Base-by-base conservation (phyloP, 192 early-diverging fungal species). In the Gonapodya prolifera region DNA sequence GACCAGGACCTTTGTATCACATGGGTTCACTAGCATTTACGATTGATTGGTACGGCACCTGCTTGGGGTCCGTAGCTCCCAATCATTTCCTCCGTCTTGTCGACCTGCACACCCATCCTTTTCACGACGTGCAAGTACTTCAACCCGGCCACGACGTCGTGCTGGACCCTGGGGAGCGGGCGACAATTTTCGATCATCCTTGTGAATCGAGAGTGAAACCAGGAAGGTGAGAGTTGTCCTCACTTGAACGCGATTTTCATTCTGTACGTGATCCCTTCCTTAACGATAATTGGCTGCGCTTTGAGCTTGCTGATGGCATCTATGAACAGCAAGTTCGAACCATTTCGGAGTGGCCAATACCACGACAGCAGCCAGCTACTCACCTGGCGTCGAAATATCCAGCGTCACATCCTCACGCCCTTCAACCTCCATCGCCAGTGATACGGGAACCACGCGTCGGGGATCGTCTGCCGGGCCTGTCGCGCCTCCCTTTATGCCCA, bases 51-150 rank as follows among this genome's bases (percentile, higher is more conserved):
- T n/a, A n/a, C n/a, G 73, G 17, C 0, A 84, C 75, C 83, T 34
- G 83, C 75, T 69, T 87, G 85, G 35, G 97, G 96, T 35, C 96
- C 96, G 79, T 95, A 99, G 77, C 92, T 93, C 76, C 97, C 97
- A 80, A 97, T 88, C 96, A 99, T 98, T 80, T 96, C 94, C 80
- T 99, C 95, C 76, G 86, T 89, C 85, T 91, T 94, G 80, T 98
- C 97, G 33, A 97, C 93, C 87, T 80, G 70, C 33, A 96, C 83
- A n/a, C 92, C 92, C 78, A 83, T 80, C 82, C 95, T 90, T 89
- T 96, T 99, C 77, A 98, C 90, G 36, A 92, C 88, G 77, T 99
- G 97, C 80, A 95, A 81, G 86, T 96, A 98, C 84, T 94, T 97
- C 76, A 99, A 87, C 29, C 97, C 97, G 77, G 92, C 92, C 2